A percentile compares a stretch with the other conserved stretches of the same genome.
These are phyloP conservation scores for Sclerotinia spermophila DNA, from an alignment of 2,329 filamentous ascomycete species.

Conservation along the genomic window DNA sequence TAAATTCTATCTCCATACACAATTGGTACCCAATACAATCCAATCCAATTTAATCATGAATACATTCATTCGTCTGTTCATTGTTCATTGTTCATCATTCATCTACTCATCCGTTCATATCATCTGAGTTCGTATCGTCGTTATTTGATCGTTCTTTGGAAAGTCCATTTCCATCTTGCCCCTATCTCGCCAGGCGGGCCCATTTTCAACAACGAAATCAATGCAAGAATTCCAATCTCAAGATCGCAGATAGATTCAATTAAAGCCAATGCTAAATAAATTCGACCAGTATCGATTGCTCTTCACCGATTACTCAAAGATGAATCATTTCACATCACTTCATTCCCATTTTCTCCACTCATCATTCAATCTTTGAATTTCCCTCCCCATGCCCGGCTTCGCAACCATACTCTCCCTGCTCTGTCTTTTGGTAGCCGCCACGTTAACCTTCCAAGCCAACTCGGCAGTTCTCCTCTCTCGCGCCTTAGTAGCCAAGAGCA, in stretches of 20 bases:
- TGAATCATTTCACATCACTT: neutral
- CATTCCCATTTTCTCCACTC: constrained; percentile 53
- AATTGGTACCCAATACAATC: neutral
- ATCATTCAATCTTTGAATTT: constrained; percentile 47
- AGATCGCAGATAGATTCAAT: neutral
- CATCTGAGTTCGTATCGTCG: neutral
- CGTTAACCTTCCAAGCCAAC: constrained; percentile 27
- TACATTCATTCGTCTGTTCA: neutral
- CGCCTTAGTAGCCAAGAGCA: constrained; percentile 56
- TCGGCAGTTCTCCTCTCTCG: constrained; percentile 48
- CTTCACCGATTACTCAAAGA: neutral
- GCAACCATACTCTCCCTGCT: constrained; percentile 17
- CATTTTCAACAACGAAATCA: neutral
- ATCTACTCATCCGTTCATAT: neutral
- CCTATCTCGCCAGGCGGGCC: neutral
- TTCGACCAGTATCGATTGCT: neutral
- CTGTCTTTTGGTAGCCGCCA: constrained; percentile 26
- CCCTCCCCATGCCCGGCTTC: constrained; percentile 30
- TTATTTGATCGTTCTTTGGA: neutral
- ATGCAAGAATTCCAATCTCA: neutral
- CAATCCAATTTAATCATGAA: neutral
- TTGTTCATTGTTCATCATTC: neutral
- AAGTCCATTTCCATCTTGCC: neutral
- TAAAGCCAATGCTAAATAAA: neutral
- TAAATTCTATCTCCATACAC: neutral